Conservation (phyloP, 2,329 filamentous ascomycete genomes). For the Penicillium hesseltinei region DNA sequence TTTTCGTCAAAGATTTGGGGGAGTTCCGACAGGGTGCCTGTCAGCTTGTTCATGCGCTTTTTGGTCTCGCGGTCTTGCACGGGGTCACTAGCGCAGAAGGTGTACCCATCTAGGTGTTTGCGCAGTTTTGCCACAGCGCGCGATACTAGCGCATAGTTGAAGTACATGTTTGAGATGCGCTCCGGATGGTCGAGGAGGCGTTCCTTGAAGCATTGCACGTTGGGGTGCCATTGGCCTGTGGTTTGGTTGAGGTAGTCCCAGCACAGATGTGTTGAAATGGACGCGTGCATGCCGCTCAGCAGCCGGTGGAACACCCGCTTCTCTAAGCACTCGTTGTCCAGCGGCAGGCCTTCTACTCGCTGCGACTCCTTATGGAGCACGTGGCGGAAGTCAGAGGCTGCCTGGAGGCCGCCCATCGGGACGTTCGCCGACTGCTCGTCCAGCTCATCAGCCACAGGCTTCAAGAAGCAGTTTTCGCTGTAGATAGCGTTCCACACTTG, state of each 20-base stretch:
- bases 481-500: conserved; percentile 98
- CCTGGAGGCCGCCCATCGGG: conserved; percentile 50
- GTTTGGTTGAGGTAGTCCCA: conserved; percentile 95
- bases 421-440: conserved; percentile 30
- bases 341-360: conserved; percentile 60
- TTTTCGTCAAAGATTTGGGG: conserved; percentile 88
- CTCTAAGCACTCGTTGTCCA: conserved; percentile 90
- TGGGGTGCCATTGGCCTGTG: conserved; percentile 89
- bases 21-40: conserved; percentile 64
- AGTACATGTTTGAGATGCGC: conserved; percentile 94
- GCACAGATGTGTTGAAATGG: conserved; percentile 93
- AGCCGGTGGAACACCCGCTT: conserved; percentile 98
- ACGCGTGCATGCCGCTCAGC: conserved; percentile 96
- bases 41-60: conserved; percentile 74
- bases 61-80: conserved; percentile 77
- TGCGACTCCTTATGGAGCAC: conserved; percentile 53
- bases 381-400: conserved; percentile 60
- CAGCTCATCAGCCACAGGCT: conserved; percentile 33
- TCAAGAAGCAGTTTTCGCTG: conserved; percentile 90
- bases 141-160: conserved; percentile 95
- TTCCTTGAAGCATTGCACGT: conserved; percentile 80
- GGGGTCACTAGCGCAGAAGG: conserved; percentile 85
- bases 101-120: conserved; percentile 77
- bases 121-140: conserved; percentile 88
- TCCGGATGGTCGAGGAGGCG: conserved; percentile 85